phyloP scores from a whole-genome alignment of 176 grass and related monocot genomes.

The Panicum miliaceum region DNA sequence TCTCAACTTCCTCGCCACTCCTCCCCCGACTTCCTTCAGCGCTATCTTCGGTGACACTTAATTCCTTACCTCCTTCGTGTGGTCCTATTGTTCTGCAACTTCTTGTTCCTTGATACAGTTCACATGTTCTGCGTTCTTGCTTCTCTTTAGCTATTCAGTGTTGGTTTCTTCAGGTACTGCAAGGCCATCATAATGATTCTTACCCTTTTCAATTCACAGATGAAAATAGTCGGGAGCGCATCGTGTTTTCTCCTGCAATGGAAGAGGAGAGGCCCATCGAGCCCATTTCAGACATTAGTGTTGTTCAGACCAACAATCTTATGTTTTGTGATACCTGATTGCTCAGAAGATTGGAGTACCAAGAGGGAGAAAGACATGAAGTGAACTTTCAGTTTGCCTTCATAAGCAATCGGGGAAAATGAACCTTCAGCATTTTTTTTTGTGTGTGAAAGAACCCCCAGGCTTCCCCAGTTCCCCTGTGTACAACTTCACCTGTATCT shows the following conservation, averaged over 20 bases:
- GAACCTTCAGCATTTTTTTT: background rate
- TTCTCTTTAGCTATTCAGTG: no score
- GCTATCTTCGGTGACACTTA: constrained; percentile 58
- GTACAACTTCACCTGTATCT: background rate
- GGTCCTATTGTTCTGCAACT: no score
- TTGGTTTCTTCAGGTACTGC: no score
- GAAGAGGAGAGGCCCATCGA: constrained; percentile 41
- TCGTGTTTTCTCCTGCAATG: background rate
- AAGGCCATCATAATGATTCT: background rate
- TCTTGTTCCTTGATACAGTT: no score
- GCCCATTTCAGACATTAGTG: constrained; percentile 48
- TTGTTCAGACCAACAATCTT: constrained; percentile 48
- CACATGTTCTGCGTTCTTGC: background rate
- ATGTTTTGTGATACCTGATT: constrained; percentile 48
- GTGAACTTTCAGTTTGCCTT: background rate
- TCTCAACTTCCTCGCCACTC: constrained; percentile 65
- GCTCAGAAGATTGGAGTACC: background rate
- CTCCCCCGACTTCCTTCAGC: constrained; percentile 55
- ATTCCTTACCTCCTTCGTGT: background rate
- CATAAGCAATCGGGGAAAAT: background rate
- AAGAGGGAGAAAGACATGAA: background rate
- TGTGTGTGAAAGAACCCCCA: no score
- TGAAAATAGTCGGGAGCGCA: constrained; percentile 34
- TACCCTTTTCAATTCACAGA: constrained; percentile 1
- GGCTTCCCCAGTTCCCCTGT: background rate